These are phyloP conservation scores for Populus nigra DNA, from an alignment of 345 rosid genomes.

Conservation along the genomic window DNA sequence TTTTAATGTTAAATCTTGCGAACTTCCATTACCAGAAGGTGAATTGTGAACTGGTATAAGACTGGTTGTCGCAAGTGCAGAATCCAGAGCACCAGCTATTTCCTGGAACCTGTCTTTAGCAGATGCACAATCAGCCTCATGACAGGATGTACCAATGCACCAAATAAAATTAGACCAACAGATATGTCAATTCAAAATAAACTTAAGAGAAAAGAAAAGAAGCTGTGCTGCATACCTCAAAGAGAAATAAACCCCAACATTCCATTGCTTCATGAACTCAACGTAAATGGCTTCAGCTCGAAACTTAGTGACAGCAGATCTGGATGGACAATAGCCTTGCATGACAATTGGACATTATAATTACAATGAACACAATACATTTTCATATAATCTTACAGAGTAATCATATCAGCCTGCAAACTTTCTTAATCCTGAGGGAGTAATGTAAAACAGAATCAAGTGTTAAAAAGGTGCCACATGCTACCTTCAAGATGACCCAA, in stretches of 20 bases:
- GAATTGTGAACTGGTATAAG: conserved; percentile 61
- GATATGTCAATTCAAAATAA: not conserved
- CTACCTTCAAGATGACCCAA: conserved; percentile 92
- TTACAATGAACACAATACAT: conserved; percentile 25
- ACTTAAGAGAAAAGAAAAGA: not conserved
- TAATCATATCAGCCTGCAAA: conserved; percentile 16
- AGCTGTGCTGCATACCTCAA: conserved; percentile 54
- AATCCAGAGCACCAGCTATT: conserved; percentile 88
- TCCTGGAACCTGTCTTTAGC: conserved; percentile 80
- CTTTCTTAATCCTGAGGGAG: conserved; percentile 10
- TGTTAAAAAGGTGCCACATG: not conserved
- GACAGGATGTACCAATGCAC: not conserved
- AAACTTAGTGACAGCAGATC: conserved; percentile 85
- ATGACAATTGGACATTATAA: conserved; percentile 44
- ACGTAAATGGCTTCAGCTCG: conserved; percentile 64
- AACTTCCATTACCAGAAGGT: conserved; percentile 39
- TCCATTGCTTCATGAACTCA: conserved; percentile 97
- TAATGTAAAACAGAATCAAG: not conserved
- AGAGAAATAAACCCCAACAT: conserved; percentile 89
- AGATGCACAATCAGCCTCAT: conserved; percentile 13
- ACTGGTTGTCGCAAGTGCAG: conserved; percentile 62
- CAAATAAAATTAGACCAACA: not conserved
- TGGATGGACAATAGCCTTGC: conserved; percentile 96
- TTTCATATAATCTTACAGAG: not conserved
- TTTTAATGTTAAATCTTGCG: conserved; percentile 49